phyloP scores from a whole-genome alignment of 2,329 filamentous ascomycete species.

The Ceratocystis eucalypticola region DNA sequence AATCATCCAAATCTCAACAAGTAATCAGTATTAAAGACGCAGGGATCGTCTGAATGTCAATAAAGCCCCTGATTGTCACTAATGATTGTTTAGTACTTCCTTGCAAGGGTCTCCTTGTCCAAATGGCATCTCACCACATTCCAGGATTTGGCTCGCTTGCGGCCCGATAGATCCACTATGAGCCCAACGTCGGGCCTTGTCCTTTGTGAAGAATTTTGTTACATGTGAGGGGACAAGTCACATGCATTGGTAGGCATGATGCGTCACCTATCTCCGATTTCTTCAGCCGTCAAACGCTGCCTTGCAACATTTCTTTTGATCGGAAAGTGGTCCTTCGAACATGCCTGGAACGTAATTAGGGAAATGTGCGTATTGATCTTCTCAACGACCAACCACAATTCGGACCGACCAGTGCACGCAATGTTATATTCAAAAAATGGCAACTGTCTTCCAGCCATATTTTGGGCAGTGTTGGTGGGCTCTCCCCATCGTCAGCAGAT shows the following conservation, averaged over 20 bases:
- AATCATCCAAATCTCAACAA: not conserved
- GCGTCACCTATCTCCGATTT: not conserved
- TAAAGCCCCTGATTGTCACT: not conserved
- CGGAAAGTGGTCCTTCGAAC: too few species aligned
- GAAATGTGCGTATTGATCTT: not conserved
- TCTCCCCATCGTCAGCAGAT: not conserved
- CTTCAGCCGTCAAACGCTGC: not conserved
- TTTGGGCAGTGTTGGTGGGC: not conserved
- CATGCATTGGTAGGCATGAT: not conserved
- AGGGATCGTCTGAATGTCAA: not conserved
- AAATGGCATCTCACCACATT: not conserved
- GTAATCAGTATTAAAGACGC: not conserved
- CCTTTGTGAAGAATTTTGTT: not conserved
- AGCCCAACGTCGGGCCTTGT: not conserved
- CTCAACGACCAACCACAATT: not conserved
- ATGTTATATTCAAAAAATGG: not conserved
- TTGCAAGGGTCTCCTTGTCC: not conserved
- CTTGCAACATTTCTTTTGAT: too few species aligned
- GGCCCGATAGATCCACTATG: not conserved
- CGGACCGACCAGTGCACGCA: not conserved
- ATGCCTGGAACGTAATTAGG: too few species aligned
- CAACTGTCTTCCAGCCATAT: too few species aligned
- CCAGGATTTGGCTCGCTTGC: not conserved
- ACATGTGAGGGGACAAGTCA: not conserved
- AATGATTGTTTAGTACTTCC: not conserved